These are phyloP conservation scores for Boletales sp. DNA, from an alignment of 768 basidiomycete genomes.

Conservation along the genomic window DNA sequence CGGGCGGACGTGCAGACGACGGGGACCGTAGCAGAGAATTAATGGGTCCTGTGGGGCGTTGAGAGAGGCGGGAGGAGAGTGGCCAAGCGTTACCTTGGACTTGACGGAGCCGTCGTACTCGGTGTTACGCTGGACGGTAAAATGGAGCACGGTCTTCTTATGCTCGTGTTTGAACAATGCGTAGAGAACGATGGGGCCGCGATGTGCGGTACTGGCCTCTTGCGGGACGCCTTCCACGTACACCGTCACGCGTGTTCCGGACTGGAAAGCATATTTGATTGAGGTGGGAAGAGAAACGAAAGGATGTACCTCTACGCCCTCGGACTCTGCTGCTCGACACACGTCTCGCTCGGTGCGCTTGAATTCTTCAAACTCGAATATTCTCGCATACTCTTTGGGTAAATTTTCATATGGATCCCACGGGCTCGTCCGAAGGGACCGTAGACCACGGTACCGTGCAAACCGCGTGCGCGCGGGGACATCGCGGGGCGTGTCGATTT, in stretches of 20 bases:
- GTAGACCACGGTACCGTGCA: constrained; percentile 87
- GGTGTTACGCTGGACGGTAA: constrained; percentile 91
- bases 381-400: constrained; percentile 88
- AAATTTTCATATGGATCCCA: constrained; percentile 99
- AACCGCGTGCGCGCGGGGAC: constrained; percentile 77
- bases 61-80: too few relatives aligned
- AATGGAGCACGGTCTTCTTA: constrained; percentile 90
- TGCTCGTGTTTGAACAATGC: constrained; percentile 93
- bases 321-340: constrained; percentile 61
- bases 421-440: constrained; percentile 89
- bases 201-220: constrained; percentile 39
- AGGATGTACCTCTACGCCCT: constrained; percentile 63
- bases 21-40: constrained; percentile 84
- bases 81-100: constrained; percentile 64
- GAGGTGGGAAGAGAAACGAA: not conserved
- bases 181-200: constrained; percentile 62
- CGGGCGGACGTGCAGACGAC: constrained; percentile 80
- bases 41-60: constrained; percentile 64
- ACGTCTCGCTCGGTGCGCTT: constrained; percentile 77
- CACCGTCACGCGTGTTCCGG: constrained; percentile 77
- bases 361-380: constrained; percentile 97
- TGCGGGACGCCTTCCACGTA: constrained; percentile 72
- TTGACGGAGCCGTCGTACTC: constrained; percentile 86
- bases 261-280: constrained; percentile 37
- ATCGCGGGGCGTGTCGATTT: constrained; percentile 91